Conservation (phyloP, 2,329 filamentous ascomycete genomes). For the Ophiocordyceps camponoti-floridani region DNA sequence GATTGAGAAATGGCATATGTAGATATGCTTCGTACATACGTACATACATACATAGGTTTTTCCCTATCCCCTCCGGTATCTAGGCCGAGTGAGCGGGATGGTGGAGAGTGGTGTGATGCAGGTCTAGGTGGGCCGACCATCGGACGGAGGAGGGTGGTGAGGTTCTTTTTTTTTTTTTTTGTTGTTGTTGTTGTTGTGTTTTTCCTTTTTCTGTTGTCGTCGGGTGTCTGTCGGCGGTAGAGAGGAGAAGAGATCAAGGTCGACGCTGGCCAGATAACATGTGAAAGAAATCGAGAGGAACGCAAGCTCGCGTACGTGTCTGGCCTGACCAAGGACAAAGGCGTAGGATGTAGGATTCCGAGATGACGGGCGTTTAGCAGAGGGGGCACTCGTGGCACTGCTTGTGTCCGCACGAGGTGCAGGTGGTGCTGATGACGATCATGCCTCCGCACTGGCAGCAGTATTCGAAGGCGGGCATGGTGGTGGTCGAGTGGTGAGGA, state of each 20-base stretch:
- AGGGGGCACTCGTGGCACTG: slow-evolving; percentile 28
- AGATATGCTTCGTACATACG: too few species aligned
- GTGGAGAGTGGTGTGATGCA: too few species aligned
- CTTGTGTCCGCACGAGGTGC: slow-evolving; percentile 29
- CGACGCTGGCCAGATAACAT: too few species aligned
- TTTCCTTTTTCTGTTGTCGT: background rate
- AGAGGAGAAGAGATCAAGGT: background rate
- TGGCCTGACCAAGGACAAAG: too few species aligned
- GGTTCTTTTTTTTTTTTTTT: background rate
- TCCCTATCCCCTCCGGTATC: too few species aligned
- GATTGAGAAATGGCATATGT: too few species aligned
- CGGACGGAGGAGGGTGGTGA: background rate
- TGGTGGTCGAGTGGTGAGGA: too few species aligned
- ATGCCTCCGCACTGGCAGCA: slow-evolving; percentile 37
- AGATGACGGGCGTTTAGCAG: slow-evolving; percentile 12
- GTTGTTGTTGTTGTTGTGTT: background rate
- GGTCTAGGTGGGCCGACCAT: too few species aligned
- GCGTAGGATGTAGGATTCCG: background rate
- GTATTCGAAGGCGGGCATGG: slow-evolving; percentile 29
- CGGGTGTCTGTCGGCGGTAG: background rate
- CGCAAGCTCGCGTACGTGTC: too few species aligned
- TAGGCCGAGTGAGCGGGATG: too few species aligned
- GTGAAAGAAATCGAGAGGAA: too few species aligned
- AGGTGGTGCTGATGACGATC: slow-evolving; percentile 38
- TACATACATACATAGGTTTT: too few species aligned